Evolutionary conservation across 441 rosid species (phyloP).

Genomic region (Brassica hybrid): DNA sequence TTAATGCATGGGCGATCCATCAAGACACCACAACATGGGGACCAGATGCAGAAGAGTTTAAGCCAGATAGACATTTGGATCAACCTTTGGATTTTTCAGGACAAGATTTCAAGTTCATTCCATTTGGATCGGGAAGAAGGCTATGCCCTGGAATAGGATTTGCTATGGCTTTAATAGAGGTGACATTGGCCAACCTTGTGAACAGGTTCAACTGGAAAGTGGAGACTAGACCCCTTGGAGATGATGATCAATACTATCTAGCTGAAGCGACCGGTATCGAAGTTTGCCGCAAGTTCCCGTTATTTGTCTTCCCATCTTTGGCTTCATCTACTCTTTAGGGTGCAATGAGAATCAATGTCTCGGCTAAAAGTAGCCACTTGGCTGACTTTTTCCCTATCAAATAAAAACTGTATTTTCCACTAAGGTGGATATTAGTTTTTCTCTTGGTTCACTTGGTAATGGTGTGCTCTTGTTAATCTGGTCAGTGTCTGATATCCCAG

Average conservation of each 20-base stretch:
- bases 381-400: background rate
- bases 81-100: background rate
- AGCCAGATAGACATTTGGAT: slow-evolving; percentile 12
- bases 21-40: slow-evolving; percentile 12
- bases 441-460: background rate
- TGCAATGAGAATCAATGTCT: background rate
- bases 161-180: background rate
- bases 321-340: background rate
- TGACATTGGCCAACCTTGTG: slow-evolving; percentile 8
- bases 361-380: background rate
- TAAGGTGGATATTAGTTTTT: background rate
- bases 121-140: slow-evolving; percentile 12
- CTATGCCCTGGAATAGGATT: slow-evolving; percentile 10
- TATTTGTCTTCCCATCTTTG: slow-evolving; percentile 1
- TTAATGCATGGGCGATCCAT: slow-evolving; percentile 15
- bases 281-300: slow-evolving; percentile 1
- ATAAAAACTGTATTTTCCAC: background rate
- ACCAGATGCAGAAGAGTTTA: slow-evolving; percentile 13
- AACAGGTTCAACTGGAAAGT: background rate
- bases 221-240: background rate
- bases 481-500: background rate
- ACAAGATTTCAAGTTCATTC: slow-evolving; percentile 5
- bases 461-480: background rate
- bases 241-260: slow-evolving; percentile 8
- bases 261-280: slow-evolving; percentile 4